Percentiles rank a stretch among this genome's conserved stretches.
Evolutionary conservation across 176 grass and related monocot genomes (phyloP).

Genomic region (Puya raimondii): DNA sequence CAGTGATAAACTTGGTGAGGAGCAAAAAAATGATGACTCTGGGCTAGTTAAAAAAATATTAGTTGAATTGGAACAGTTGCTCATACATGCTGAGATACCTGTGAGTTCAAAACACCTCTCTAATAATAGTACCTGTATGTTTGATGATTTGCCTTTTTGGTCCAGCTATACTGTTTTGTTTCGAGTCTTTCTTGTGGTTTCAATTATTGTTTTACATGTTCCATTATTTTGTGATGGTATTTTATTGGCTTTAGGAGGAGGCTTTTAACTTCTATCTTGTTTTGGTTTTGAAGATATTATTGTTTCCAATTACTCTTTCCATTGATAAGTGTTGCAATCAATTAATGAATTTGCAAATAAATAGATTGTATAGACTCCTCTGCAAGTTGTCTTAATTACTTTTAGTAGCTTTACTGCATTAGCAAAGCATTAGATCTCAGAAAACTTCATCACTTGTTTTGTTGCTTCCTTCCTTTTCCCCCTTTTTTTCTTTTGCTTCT

Average conservation of each 20-base stretch:
- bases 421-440: too few species aligned
- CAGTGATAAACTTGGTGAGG: slow-evolving; percentile 20
- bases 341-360: too few species aligned
- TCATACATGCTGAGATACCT: slow-evolving; percentile 60
- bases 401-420: too few species aligned
- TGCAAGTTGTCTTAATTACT: too few species aligned
- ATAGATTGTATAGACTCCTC: too few species aligned
- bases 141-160: not conserved
- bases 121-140: not conserved
- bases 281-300: too few species aligned
- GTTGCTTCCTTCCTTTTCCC: too few species aligned
- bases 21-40: slow-evolving; percentile 20
- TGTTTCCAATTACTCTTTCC: too few species aligned
- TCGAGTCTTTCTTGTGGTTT: not conserved
- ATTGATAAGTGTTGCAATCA: too few species aligned
- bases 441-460: too few species aligned
- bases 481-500: too few species aligned
- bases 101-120: slow-evolving; percentile 29
- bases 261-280: too few species aligned
- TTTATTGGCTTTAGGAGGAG: not conserved
- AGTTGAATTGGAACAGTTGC: slow-evolving; percentile 61
- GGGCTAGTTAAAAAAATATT: slow-evolving; percentile 38
- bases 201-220: not conserved
- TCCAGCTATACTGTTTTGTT: not conserved
- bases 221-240: not conserved